Base-by-base conservation (phyloP, 306 rosid species). In the Cicer pinnatifidum region DNA sequence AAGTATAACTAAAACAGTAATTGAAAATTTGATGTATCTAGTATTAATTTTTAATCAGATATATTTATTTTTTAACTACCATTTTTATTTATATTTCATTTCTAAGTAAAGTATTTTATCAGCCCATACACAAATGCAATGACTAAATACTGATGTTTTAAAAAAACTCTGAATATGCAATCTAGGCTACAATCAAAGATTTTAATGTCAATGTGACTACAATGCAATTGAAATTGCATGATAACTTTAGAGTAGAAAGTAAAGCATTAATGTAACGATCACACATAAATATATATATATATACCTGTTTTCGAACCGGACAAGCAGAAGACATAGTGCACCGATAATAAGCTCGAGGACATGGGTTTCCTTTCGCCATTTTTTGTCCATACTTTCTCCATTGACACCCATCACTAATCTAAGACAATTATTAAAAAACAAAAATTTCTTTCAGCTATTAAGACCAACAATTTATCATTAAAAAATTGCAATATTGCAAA, bases 351-450 rank as follows among this genome's bases (percentile, higher is more conserved):
- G 97, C 96, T 66, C 97, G 86, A 63, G 98, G 96, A 78, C 92
- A 88, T 4, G 96, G 96, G 71, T 88, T 94, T 66, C 97, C 97
- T 73, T 94, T 94, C 0, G 96, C 90, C 88, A 86, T 87, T 66
- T 94, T 94, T 78, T 94, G 98, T 6, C 98, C 98, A 63, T 94
- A 94, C 79, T 94, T 94, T 39, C 98, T 74, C 98, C 97, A 94
- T 78, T 94, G 98, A 33, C 98, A 91, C 7, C 98, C 97, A 82
- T 94, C 97, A 37, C 80, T 84, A 19, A 94, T 87, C 98, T 93
- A 61, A 58, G 79, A 57, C 57, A 33, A 67, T 28, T n/a, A n/a
- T 23, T 3, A 33, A 15, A 17, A 28, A 20, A 19, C 8, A 1
- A 5, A 5, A 2, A 23, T 23, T 9, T 15, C 51, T 11, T 62